phyloP scores from a whole-genome alignment of 1,139 yeast species.

The Yamadazyma epiphylla region DNA sequence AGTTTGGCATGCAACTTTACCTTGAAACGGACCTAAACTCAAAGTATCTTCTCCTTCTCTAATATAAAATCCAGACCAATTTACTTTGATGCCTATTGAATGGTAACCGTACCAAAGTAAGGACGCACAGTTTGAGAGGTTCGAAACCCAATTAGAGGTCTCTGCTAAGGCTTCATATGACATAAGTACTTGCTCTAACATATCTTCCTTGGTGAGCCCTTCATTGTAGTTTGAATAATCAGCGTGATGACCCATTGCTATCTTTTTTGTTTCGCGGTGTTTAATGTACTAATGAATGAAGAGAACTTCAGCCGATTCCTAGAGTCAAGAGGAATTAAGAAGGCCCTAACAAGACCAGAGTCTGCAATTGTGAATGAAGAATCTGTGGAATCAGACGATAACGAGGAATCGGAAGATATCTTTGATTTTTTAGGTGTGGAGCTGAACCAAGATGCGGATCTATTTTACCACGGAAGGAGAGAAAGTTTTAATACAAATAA shows the following conservation, averaged over 20 bases:
- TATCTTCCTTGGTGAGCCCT: conserved; percentile 45
- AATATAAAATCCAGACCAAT: conserved; percentile 94
- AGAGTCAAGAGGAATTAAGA: conserved; percentile 5
- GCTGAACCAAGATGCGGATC: conserved; percentile 21
- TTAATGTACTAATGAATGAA: conserved; percentile 6
- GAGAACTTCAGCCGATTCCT: conserved; percentile 5
- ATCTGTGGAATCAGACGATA: background rate
- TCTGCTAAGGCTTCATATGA: conserved; percentile 63
- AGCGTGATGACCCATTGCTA: conserved; percentile 46
- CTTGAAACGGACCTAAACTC: conserved; percentile 90
- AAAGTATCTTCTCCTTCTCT: conserved; percentile 38
- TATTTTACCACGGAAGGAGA: conserved; percentile 21
- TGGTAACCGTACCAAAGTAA: conserved; percentile 85
- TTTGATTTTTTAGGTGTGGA: conserved; percentile 12
- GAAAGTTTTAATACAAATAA: conserved; percentile 16
- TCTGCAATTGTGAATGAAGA: conserved; percentile 1
- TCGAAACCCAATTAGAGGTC: conserved; percentile 82
- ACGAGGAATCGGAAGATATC: conserved; percentile 7
- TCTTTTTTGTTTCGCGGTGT: background rate
- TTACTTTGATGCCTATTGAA: conserved; percentile 54
- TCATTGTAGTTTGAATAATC: conserved; percentile 52
- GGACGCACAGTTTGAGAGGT: conserved; percentile 81
- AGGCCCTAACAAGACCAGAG: background rate
- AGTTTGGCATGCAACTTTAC: conserved; percentile 91
- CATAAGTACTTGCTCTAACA: conserved; percentile 53